phyloP scores from a whole-genome alignment of 495 filamentous ascomycete genomes.

The Thermothielavioides terrestris region DNA sequence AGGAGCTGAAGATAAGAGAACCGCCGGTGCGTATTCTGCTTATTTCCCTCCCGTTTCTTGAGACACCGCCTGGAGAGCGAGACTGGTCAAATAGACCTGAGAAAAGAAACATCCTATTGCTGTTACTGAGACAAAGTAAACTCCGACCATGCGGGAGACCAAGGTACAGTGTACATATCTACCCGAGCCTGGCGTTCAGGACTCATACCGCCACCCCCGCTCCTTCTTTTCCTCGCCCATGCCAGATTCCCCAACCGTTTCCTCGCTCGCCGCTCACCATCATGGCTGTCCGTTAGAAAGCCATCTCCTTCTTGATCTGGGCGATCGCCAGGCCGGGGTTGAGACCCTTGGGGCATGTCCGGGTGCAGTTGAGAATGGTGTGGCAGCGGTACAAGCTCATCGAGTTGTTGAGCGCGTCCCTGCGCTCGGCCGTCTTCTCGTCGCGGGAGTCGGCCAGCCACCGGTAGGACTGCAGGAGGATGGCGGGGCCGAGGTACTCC shows the following conservation, averaged over 20 bases:
- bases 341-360: conserved; percentile 95
- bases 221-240: not conserved
- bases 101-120: conserved; percentile 17
- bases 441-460: conserved; percentile 93
- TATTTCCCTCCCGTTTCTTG: too few relatives aligned
- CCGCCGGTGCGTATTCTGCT: too few relatives aligned
- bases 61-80: too few relatives aligned
- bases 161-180: conserved; percentile 28
- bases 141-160: conserved; percentile 27
- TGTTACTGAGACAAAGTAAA: conserved; percentile 29
- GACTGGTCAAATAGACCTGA: not conserved
- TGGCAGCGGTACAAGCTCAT: conserved; percentile 99
- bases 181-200: conserved; percentile 10
- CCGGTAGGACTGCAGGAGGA: conserved; percentile 92
- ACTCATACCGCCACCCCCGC: not conserved
- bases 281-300: conserved; percentile 43
- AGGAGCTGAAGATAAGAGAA: too few relatives aligned
- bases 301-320: conserved; percentile 97
- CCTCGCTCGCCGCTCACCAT: not conserved
- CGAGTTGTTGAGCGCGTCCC: conserved; percentile 87
- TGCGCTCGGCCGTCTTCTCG: conserved; percentile 75
- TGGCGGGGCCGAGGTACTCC: conserved; percentile 94
- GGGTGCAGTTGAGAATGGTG: conserved; percentile 96
- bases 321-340: conserved; percentile 93
- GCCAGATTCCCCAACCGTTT: not conserved